These are phyloP conservation scores for Kluyveromyces starmeri DNA, from an alignment of 805 yeast genomes.

Conservation along the genomic window DNA sequence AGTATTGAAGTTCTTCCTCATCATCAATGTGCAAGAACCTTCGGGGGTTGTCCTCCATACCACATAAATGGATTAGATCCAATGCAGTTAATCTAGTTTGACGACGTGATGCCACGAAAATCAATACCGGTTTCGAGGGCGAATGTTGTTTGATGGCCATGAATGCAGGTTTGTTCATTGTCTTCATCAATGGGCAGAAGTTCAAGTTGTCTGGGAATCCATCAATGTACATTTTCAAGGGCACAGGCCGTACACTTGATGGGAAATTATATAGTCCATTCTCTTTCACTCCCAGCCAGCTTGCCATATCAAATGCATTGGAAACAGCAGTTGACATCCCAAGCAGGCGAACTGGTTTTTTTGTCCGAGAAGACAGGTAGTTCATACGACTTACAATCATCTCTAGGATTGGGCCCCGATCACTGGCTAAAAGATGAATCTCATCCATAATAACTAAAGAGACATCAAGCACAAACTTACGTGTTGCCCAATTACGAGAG, in stretches of 20 bases:
- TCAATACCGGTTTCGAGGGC: constrained; percentile 88
- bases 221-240: constrained; percentile 76
- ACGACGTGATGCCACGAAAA: constrained; percentile 91
- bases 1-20: constrained; percentile 69
- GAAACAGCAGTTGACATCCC: constrained; percentile 95
- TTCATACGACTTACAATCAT: constrained; percentile 87
- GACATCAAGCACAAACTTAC: constrained; percentile 77
- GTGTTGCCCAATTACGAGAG: constrained; percentile 80
- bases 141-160: constrained; percentile 90
- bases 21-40: constrained; percentile 66
- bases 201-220: constrained; percentile 79
- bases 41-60: constrained; percentile 44
- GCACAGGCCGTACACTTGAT: constrained; percentile 88
- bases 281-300: constrained; percentile 79
- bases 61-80: constrained; percentile 63
- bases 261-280: constrained; percentile 94
- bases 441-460: constrained; percentile 89
- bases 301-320: constrained; percentile 86
- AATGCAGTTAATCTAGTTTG: constrained; percentile 84
- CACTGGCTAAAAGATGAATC: constrained; percentile 93
- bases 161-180: constrained; percentile 70
- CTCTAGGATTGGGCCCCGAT: constrained; percentile 95
- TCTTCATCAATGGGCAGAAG: constrained; percentile 67
- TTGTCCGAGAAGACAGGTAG: constrained; percentile 45
- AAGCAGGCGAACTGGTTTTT: constrained; percentile 82